phyloP scores from a whole-genome alignment of 2,329 filamentous ascomycete genomes.

The Alternaria tenuissima region DNA sequence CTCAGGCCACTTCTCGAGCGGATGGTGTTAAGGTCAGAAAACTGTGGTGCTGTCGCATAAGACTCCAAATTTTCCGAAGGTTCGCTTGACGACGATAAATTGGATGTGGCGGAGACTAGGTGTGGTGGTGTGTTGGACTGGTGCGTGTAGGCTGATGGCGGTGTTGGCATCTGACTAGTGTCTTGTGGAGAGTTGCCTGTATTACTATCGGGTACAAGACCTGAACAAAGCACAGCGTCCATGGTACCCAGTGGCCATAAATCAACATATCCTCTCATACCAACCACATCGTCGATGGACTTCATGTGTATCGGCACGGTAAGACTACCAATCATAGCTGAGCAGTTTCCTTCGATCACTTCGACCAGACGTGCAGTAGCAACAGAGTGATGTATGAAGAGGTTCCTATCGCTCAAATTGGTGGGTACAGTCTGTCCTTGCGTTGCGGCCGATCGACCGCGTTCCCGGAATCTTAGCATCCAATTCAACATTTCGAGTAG shows the following conservation, averaged over 20 bases:
- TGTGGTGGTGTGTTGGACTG: neutral
- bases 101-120: neutral
- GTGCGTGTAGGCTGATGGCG: neutral
- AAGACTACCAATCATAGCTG: constrained; percentile 35
- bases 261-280: constrained; percentile 39
- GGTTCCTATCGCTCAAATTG: constrained; percentile 22
- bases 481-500: constrained; percentile 43
- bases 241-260: constrained; percentile 41
- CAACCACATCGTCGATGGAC: constrained; percentile 31
- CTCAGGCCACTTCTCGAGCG: constrained; percentile 1
- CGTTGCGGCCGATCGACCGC: neutral
- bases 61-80: constrained; percentile 2
- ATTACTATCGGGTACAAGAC: constrained; percentile 34
- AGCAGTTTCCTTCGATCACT: constrained; percentile 36
- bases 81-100: constrained; percentile 9
- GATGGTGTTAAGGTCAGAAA: constrained; percentile 8
- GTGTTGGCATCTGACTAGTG: constrained; percentile 4
- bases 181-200: constrained; percentile 10
- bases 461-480: constrained; percentile 38
- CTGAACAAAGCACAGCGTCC: constrained; percentile 35
- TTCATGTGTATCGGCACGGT: constrained; percentile 37
- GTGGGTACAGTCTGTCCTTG: constrained; percentile 8
- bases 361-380: constrained; percentile 31
- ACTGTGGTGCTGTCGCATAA: constrained; percentile 12
- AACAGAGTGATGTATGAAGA: constrained; percentile 28